Evolutionary conservation across 768 basidiomycete genomes (phyloP).

Genomic region (Russula earlei): DNA sequence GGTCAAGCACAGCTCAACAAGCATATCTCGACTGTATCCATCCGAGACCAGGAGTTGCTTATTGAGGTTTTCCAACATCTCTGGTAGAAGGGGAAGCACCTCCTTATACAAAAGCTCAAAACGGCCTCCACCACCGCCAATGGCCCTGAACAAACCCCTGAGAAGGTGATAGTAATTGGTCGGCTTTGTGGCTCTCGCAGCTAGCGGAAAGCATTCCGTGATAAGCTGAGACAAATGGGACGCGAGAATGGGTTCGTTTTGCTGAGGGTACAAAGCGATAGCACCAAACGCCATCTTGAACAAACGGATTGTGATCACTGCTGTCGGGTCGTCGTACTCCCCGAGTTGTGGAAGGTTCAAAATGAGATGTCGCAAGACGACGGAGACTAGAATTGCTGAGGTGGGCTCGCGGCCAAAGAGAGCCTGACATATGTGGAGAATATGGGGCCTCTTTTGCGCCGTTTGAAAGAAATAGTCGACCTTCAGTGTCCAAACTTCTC

Average conservation of each 20-base stretch:
- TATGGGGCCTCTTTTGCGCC: constrained; percentile 62
- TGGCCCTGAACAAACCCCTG: constrained; percentile 85
- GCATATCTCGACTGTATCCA: constrained; percentile 77
- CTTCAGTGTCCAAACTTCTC: constrained; percentile 92
- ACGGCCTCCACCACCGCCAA: constrained; percentile 83
- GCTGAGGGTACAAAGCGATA: constrained; percentile 57
- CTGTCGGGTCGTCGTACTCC: constrained; percentile 71
- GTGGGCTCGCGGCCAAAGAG: constrained; percentile 71
- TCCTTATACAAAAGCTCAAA: constrained; percentile 95
- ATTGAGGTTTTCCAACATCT: constrained; percentile 93
- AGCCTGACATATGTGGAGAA: constrained; percentile 78
- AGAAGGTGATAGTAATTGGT: constrained; percentile 90
- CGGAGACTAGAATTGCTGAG: constrained; percentile 76
- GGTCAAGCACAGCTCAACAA: constrained; percentile 94
- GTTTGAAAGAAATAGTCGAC: constrained; percentile 85
- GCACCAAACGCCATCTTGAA: constrained; percentile 96
- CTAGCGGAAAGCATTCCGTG: constrained; percentile 93
- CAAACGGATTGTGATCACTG: constrained; percentile 76
- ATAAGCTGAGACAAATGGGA: constrained; percentile 86
- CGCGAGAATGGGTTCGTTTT: constrained; percentile 90
- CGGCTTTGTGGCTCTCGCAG: constrained; percentile 84
- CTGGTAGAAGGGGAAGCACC: constrained; percentile 89
- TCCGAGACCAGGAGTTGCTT: constrained; percentile 81
- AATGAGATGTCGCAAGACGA: constrained; percentile 80
- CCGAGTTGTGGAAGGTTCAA: constrained; percentile 75